phyloP scores from a whole-genome alignment of 768 basidiomycete species.

The Chalciporus sphaerocephalus region DNA sequence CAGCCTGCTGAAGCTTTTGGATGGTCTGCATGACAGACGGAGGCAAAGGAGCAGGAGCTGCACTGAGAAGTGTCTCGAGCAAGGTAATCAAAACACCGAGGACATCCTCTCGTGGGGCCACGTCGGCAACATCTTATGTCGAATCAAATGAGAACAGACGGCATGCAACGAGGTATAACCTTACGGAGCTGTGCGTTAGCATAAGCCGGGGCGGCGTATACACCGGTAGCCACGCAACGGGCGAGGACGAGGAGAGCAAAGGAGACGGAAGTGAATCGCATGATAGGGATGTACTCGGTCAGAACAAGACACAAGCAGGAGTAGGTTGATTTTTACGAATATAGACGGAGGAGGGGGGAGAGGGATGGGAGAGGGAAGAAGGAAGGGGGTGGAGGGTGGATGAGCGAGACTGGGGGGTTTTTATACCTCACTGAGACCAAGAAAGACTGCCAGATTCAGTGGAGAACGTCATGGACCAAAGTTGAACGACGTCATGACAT shows the following conservation, averaged over 20 bases:
- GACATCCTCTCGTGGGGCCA: background rate
- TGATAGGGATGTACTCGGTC: slow-evolving; percentile 24
- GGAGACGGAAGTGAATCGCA: slow-evolving; percentile 21
- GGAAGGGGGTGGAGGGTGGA: slow-evolving; percentile 12
- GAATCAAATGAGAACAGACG: background rate
- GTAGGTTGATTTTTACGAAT: slow-evolving; percentile 15
- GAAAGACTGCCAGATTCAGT: slow-evolving; percentile 4
- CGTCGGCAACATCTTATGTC: background rate
- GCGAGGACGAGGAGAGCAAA: slow-evolving; percentile 18
- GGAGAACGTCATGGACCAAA: too few relatives aligned
- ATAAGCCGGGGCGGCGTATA: slow-evolving; percentile 15
- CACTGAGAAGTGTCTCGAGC: background rate
- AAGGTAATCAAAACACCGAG: rapidly evolving
- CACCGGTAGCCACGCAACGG: slow-evolving; percentile 12
- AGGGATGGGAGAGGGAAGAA: slow-evolving; percentile 1
- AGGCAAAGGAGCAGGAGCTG: background rate
- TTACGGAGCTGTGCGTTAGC: background rate
- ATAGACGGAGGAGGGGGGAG: slow-evolving; percentile 8
- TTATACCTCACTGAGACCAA: slow-evolving; percentile 23
- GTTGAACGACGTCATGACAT: slow-evolving; percentile 14
- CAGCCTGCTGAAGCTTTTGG: background rate
- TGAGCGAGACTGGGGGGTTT: slow-evolving; percentile 2
- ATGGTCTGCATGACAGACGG: background rate
- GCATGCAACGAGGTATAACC: background rate
- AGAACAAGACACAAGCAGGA: slow-evolving; percentile 16